Base-by-base conservation (phyloP, 768 basidiomycete species). In the Suillus bovinus region DNA sequence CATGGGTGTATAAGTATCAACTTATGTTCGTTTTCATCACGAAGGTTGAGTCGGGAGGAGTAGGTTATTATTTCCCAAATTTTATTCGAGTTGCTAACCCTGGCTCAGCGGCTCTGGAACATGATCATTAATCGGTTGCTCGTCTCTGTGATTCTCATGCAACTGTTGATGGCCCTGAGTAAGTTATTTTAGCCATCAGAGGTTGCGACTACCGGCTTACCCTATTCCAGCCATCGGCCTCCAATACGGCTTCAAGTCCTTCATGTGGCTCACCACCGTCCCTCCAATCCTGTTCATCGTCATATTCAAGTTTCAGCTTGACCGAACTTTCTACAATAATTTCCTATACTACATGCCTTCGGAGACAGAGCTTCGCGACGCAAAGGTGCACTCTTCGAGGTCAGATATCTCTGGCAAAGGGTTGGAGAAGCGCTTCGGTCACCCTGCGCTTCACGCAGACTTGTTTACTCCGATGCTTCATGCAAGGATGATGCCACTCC, bases 1-100 rank as follows among this genome's bases (percentile, higher is more conserved):
- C 89, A 6, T 87, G 87, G 81, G 91, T 93, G 24, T 94, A 96
- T 82, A 99, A 99, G 77, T 99, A 99, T 70, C 91, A 96, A 79
- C 80, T 98, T 56, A 94, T 98, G 88, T 99, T 96, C 74, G 93
- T 96, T 61, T 96, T 84, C 71, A 79, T 93, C 54, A 87, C 94
- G 7, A 88, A 87, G 64, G 91, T 94, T 16, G 97, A 99, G 76
- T 93, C 89, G 58, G 97, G 96, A 62, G 97, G 97, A 36, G 92
- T 94, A 74, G 66, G 91, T 84, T 17, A 38, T 27, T 4, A 11
- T 58, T 60, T 29, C 34, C 56, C 57, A 42, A 2, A 46, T 20
- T 62, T 52, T 11, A 47, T 5, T 55, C 17, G 33, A 52, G 41
- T 52, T 59, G 36, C 59, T 61, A 38, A 67, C 50, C 17, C 54